phyloP scores from a whole-genome alignment of 768 basidiomycete genomes.

The Mycena rebaudengoi region DNA sequence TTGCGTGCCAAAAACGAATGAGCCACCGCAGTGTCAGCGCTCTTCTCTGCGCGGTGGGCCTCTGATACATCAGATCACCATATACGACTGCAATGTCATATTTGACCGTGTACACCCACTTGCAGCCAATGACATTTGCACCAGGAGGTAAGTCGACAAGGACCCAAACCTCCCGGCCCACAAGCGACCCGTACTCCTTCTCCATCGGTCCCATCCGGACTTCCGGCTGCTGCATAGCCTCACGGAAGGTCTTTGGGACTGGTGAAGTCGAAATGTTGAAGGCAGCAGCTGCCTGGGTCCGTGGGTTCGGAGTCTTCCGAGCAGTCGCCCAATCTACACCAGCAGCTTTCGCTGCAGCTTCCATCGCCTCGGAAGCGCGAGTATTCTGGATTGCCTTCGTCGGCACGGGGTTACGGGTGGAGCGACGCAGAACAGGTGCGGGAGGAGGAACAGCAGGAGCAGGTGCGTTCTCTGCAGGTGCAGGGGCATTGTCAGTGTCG shows the following conservation, averaged over 20 bases:
- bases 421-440: background rate
- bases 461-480: background rate
- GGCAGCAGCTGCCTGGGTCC: background rate
- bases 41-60: too few relatives aligned
- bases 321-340: conserved; percentile 3
- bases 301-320: background rate
- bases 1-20: too few relatives aligned
- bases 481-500: background rate
- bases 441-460: background rate
- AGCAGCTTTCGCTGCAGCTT: conserved; percentile 10
- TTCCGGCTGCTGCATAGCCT: conserved; percentile 20
- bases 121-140: too few relatives aligned
- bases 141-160: conserved; percentile 22
- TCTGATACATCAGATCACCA: too few relatives aligned
- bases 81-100: too few relatives aligned
- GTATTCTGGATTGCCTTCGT: conserved; percentile 1
- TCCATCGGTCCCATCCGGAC: conserved; percentile 18
- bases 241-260: background rate
- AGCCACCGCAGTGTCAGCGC: too few relatives aligned
- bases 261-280: background rate
- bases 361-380: background rate
- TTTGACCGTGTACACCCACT: conserved; percentile 44
- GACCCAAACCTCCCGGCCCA: conserved; percentile 27
- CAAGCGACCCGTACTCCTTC: conserved; percentile 12
- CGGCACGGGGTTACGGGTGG: too few relatives aligned